Evolutionary conservation across 2,329 filamentous ascomycete genomes (phyloP), one percentile per base, ranked within the genome.

Genomic region (Neodidymelliopsis sp.): DNA sequence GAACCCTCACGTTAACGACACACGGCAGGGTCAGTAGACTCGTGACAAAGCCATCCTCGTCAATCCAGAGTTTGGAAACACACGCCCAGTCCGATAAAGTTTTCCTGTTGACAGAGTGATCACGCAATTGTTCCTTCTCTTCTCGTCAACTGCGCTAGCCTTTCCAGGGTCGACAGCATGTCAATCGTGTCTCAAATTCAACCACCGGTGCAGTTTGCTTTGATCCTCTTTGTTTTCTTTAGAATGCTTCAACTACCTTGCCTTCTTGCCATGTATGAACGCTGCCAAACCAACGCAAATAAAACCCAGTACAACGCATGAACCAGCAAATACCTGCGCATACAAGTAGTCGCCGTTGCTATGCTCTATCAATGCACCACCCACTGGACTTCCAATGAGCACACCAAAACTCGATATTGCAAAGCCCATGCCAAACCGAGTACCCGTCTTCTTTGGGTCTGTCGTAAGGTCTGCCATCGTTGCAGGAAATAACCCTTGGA

Each of bases 391-490:
- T 3, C 67, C 69, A 6, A 61, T 62, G 18, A 72, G 42, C 9
- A 50, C 50, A 3, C 65, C 65, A 28, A 71, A 44, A n/a, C 61
- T 56, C 10, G 63, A 57, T 4, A 68, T 40, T 1, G 56, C 54
- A 27, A 70, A 69, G 1, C 62, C 67, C 69, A 79, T 77, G 3
- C 78, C 77, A n/a, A 80, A 62, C 13, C 79, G 60, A 3, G 76
- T 77, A 6, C 78, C 78, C 4, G 78, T 52, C 34, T 63, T 65
- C 38, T 62, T 61, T 45, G 76, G 57, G 38, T 79, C 75, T 1
- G 68, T 63, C 1, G 76, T 76, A 19, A 81, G 65, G 22, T 67
- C 70, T 1, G 74, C 72, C 10, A 80, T 60, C 0, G 75, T 74
- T 0, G 76, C 72, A 2, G 75, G 71, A 1, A 75, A 72, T 18